Evolutionary conservation across 2,329 filamentous ascomycete species (phyloP), one percentile per base, ranked within the genome.

Genomic region (Fusarium neocosmosporiellum): DNA sequence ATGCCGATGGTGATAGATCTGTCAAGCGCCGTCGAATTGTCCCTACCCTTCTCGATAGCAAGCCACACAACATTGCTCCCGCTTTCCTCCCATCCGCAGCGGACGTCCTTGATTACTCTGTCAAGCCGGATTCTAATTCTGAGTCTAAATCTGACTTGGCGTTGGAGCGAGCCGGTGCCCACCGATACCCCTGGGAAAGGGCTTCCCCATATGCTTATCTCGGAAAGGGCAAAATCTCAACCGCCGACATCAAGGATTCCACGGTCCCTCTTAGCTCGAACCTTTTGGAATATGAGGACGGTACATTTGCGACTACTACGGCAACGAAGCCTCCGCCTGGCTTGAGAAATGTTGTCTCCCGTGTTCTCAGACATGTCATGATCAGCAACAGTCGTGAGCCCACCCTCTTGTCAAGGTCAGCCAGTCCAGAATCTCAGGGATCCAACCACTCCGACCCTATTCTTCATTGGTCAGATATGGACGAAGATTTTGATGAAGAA

Each of bases 401-500:
- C 18, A 33, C 67, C 31, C 48, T 34, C 53, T 41, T 53, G 48
- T 70, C 63, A 59, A 67, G 63, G 24, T 73, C 75, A 5, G 54
- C 46, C 7, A 70, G 65, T 20, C 61, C 33, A 22, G 53, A 63
- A 31, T 70, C 57, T 7, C 34, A 65, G 33, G 48, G 54, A 31
- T 70, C 59, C 11, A 46, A 65, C n/a, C 24, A 62, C 14, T 59
- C 66, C 27, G 68, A 71, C 22, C 20, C 41, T 14, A 43, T 65
- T 31, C 34, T 74, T 36, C 66, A 67, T 9, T 59, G 73, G 10
- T 69, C 70, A 3, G 69, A 79, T 16, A 69, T 75, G 36, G 77
- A 73, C 8, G 78, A 80, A 6, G 75, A 76, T 4, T 63, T 77
- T 5, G 91, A 93, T 73, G 84, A 87, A 13, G 86, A 88, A 37